These are phyloP conservation scores for Thelonectria rubi DNA, from an alignment of 2,329 filamentous ascomycete species.

Conservation along the genomic window DNA sequence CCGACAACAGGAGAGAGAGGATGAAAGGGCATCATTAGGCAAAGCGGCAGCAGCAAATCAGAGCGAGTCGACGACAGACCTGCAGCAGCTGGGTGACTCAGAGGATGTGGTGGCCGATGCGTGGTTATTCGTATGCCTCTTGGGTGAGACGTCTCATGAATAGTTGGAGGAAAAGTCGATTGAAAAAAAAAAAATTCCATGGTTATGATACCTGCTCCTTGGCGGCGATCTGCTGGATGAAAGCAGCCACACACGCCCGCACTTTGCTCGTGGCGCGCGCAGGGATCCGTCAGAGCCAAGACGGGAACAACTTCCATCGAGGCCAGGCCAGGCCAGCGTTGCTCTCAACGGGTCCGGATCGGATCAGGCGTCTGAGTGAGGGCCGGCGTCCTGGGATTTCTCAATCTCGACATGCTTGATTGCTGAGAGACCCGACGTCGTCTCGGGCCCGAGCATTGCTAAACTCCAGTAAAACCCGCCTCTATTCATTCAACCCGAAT, in stretches of 20 bases:
- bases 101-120: neutral
- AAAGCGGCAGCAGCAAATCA: neutral
- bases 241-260: neutral
- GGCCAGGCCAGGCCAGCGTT: neutral
- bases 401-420: neutral
- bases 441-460: neutral
- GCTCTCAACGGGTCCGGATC: neutral
- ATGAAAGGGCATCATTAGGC: constrained; percentile 12
- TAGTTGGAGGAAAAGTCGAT: no score
- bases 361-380: neutral
- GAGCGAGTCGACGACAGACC: constrained; percentile 20
- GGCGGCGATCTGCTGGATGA: neutral
- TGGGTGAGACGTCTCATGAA: no score
- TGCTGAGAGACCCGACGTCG: neutral
- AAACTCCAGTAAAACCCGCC: neutral
- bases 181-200: neutral
- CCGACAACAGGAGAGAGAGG: constrained; percentile 25
- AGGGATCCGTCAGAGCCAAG: neutral
- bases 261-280: neutral
- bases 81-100: constrained; percentile 30
- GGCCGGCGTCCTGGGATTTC: no score
- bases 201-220: neutral
- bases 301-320: neutral
- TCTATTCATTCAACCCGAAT: neutral
- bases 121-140: neutral